These are phyloP conservation scores for Magnusiomyces clavatus DNA, from an alignment of 1,139 yeast species.

Conservation along the genomic window DNA sequence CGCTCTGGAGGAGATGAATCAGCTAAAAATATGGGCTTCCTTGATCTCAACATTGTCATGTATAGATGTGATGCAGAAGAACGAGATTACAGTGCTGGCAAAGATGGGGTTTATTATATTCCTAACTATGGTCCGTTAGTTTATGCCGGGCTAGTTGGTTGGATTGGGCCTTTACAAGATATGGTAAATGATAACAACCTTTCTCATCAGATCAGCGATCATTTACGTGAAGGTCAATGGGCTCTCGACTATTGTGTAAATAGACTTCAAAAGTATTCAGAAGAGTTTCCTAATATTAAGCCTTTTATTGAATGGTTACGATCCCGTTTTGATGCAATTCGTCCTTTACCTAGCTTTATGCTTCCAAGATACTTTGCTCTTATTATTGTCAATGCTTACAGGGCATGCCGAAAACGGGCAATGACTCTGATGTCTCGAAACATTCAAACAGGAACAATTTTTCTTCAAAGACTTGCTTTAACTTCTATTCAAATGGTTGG, in stretches of 20 bases:
- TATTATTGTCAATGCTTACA: slow-evolving; percentile 71
- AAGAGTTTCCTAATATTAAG: slow-evolving; percentile 39
- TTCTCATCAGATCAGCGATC: slow-evolving; percentile 76
- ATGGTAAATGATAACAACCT: slow-evolving; percentile 65
- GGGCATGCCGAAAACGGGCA: slow-evolving; percentile 65
- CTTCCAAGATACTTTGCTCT: slow-evolving; percentile 83
- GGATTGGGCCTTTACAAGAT: slow-evolving; percentile 62
- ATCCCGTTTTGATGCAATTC: slow-evolving; percentile 56
- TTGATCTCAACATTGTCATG: slow-evolving; percentile 67
- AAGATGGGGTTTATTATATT: slow-evolving; percentile 61
- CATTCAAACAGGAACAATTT: slow-evolving; percentile 56
- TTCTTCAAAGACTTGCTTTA: slow-evolving; percentile 72
- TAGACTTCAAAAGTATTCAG: slow-evolving; percentile 52
- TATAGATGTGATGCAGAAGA: slow-evolving; percentile 85
- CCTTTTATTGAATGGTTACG: slow-evolving; percentile 63
- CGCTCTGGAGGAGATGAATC: slow-evolving; percentile 72
- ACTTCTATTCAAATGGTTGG: slow-evolving; percentile 89
- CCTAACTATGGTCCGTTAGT: slow-evolving; percentile 68
- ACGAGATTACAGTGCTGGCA: slow-evolving; percentile 66
- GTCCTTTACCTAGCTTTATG: slow-evolving; percentile 64
- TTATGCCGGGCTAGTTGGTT: slow-evolving; percentile 91
- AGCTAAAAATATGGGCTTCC: slow-evolving; percentile 48
- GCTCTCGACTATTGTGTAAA: slow-evolving; percentile 70
- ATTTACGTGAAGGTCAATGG: slow-evolving; percentile 81
- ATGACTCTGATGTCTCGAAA: slow-evolving; percentile 47